Conservation (phyloP, 495 filamentous ascomycete species). For the Oidiodendron maius region DNA sequence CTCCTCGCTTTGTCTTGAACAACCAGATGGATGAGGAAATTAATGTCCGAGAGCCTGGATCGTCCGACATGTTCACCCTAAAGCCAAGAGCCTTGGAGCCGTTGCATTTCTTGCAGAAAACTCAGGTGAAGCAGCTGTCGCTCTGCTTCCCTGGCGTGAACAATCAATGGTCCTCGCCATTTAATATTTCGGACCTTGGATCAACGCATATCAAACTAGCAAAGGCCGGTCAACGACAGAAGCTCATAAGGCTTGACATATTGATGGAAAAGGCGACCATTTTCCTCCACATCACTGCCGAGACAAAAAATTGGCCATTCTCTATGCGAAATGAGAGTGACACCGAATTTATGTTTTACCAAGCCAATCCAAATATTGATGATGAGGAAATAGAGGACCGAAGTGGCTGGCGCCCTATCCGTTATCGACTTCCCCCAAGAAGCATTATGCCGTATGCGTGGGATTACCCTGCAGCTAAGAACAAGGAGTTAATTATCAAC, state of each 20-base stretch:
- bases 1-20: slow-evolving; percentile 89
- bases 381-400: slow-evolving; percentile 81
- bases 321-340: slow-evolving; percentile 98
- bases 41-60: slow-evolving; percentile 80
- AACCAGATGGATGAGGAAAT: slow-evolving; percentile 87
- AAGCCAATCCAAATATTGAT: slow-evolving; percentile 63
- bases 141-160: slow-evolving; percentile 92
- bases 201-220: slow-evolving; percentile 90
- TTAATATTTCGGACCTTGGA: slow-evolving; percentile 92
- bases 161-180: slow-evolving; percentile 96
- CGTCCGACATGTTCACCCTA: slow-evolving; percentile 71
- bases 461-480: slow-evolving; percentile 97
- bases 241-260: slow-evolving; percentile 79
- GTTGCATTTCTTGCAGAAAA: slow-evolving; percentile 77
- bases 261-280: slow-evolving; percentile 88
- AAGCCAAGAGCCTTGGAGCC: slow-evolving; percentile 73
- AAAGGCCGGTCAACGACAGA: slow-evolving; percentile 81
- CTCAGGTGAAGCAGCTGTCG: slow-evolving; percentile 77
- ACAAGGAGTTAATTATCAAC: slow-evolving; percentile 81
- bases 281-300: slow-evolving; percentile 84
- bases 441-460: slow-evolving; percentile 99
- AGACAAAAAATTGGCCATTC: slow-evolving; percentile 94
- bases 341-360: slow-evolving; percentile 90
- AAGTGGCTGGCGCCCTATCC: slow-evolving; percentile 81
- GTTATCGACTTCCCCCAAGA: slow-evolving; percentile 87